These are phyloP conservation scores for Penicillium sp. DNA, from an alignment of 2,329 filamentous ascomycete genomes.

Conservation along the genomic window DNA sequence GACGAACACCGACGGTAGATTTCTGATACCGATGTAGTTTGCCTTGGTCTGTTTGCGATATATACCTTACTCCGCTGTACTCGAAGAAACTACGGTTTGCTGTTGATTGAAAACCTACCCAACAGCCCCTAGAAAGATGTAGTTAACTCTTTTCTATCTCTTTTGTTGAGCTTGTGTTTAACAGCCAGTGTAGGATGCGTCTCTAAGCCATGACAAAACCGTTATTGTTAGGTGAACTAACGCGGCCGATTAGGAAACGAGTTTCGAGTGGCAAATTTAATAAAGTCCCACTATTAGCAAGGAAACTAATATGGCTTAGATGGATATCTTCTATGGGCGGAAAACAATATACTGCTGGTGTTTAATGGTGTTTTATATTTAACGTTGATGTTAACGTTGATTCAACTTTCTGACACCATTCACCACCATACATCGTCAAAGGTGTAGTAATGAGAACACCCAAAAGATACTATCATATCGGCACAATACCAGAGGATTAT, in stretches of 20 bases:
- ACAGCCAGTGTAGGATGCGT: too few species aligned
- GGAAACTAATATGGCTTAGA: background rate
- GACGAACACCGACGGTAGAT: background rate
- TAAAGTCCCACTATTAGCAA: background rate
- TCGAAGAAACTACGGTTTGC: background rate
- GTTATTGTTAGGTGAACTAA: too few species aligned
- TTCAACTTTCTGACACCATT: background rate
- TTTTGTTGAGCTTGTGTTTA: too few species aligned
- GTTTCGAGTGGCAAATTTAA: background rate
- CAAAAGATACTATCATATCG: constrained; percentile 11
- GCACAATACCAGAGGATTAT: too few species aligned
- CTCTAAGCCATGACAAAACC: too few species aligned
- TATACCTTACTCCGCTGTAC: background rate
- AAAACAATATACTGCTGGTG: background rate
- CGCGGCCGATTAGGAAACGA: too few species aligned
- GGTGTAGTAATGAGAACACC: background rate
- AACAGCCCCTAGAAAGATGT: too few species aligned
- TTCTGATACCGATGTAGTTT: background rate
- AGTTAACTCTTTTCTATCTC: too few species aligned
- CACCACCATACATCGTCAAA: background rate
- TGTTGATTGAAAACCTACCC: background rate
- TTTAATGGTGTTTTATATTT: background rate
- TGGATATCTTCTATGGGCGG: background rate
- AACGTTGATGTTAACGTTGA: background rate
- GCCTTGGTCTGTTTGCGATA: background rate